Evolutionary conservation across 2,329 filamentous ascomycete species (phyloP).

Genomic region (Fusarium denticulatum): DNA sequence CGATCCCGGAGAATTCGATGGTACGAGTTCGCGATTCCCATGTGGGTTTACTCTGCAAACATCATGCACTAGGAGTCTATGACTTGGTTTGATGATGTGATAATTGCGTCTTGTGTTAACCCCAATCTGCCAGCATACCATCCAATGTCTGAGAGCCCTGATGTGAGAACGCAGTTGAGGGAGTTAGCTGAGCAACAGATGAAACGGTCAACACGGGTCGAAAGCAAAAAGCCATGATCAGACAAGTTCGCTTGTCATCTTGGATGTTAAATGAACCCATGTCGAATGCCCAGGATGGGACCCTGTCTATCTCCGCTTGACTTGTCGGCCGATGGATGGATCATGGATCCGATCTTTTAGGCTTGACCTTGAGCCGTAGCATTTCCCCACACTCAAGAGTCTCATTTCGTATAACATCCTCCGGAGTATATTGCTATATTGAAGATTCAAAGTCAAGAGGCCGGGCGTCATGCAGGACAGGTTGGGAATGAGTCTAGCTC

Average conservation of each 20-base stretch:
- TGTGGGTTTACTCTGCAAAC: not conserved
- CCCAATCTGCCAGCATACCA: not conserved
- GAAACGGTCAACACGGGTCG: not conserved
- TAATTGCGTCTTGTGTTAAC: not conserved
- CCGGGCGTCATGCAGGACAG: slow-evolving; percentile 1
- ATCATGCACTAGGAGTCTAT: slow-evolving; percentile 3
- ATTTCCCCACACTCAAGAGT: slow-evolving; percentile 28
- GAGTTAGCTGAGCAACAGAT: not conserved
- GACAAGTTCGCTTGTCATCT: slow-evolving; percentile 11
- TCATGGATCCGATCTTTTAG: slow-evolving; percentile 2
- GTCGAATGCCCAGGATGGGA: slow-evolving; percentile 4
- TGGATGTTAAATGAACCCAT: slow-evolving; percentile 10
- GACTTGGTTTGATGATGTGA: not conserved
- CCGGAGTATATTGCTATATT: slow-evolving; percentile 5
- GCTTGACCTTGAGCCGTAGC: slow-evolving; percentile 11
- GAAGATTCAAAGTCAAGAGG: slow-evolving; percentile 12
- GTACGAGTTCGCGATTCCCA: slow-evolving; percentile 6
- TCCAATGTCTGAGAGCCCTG: not conserved
- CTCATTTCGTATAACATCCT: slow-evolving; percentile 35
- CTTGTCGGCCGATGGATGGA: slow-evolving; percentile 16
- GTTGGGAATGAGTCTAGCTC: not conserved
- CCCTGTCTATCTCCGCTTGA: slow-evolving; percentile 12
- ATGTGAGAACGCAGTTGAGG: not conserved
- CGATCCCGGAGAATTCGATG: slow-evolving; percentile 36
- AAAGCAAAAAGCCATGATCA: slow-evolving; percentile 4